Evolutionary conservation across 2,329 filamentous ascomycete species (phyloP).

Genomic region (Annulohypoxylon truncatum): DNA sequence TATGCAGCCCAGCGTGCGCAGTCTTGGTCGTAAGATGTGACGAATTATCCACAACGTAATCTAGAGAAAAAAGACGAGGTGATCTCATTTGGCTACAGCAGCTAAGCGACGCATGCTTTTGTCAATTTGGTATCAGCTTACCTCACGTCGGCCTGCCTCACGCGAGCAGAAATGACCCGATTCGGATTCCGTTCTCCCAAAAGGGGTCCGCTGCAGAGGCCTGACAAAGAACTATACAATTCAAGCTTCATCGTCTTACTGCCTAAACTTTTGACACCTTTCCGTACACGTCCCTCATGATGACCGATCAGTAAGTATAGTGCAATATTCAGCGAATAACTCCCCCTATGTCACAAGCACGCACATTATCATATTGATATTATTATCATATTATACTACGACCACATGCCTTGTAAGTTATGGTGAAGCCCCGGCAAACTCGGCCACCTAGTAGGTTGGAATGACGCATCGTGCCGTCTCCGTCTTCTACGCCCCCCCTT

Average conservation of each 20-base stretch:
- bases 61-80: conserved; percentile 14
- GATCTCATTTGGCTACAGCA: conserved; percentile 32
- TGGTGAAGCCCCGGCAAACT: conserved; percentile 21
- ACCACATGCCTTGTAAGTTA: background rate
- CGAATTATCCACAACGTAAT: conserved; percentile 22
- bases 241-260: conserved; percentile 22
- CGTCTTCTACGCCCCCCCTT: conserved; percentile 26
- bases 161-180: conserved; percentile 39
- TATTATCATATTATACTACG: conserved; percentile 12
- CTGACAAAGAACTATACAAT: conserved; percentile 41
- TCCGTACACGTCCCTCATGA: conserved; percentile 17
- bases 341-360: conserved; percentile 21
- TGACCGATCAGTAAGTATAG: conserved; percentile 25
- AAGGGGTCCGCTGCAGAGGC: conserved; percentile 46
- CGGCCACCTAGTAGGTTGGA: conserved; percentile 11
- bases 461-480: conserved; percentile 35
- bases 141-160: conserved; percentile 42
- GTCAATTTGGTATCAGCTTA: conserved; percentile 41
- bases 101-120: conserved; percentile 33
- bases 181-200: conserved; percentile 42
- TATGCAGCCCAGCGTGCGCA: background rate
- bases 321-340: conserved; percentile 40
- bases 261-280: conserved; percentile 26
- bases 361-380: too few relatives aligned
- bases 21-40: conserved; percentile 32